A percentile compares a stretch with the other conserved stretches of the same genome.
These are phyloP conservation scores for Buxus sempervirens DNA, from an alignment of 164 flowering plant genomes.

Conservation along the genomic window DNA sequence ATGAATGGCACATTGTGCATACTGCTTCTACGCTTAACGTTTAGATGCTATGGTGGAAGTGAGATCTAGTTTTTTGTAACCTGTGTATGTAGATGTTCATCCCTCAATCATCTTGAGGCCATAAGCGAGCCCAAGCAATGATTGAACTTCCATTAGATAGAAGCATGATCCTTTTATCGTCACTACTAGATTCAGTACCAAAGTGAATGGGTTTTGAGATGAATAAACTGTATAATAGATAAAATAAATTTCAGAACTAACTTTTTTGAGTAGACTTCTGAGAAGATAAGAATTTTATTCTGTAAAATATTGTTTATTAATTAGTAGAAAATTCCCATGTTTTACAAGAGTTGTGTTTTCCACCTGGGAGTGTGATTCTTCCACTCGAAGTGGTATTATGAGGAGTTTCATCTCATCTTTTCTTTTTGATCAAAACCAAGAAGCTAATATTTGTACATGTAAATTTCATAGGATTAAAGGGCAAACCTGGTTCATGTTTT, in stretches of 20 bases:
- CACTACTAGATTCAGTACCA: background rate
- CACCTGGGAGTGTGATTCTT: background rate
- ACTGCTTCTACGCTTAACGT: background rate
- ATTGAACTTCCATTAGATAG: background rate
- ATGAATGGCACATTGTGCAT: background rate
- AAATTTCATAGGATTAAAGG: background rate
- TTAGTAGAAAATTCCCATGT: background rate
- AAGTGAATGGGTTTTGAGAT: background rate
- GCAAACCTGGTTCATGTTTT: no score
- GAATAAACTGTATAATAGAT: no score
- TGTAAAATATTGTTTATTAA: background rate
- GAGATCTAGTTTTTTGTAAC: background rate
- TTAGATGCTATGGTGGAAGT: background rate
- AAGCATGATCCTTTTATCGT: background rate
- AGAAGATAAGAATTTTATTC: no score
- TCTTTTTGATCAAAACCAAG: background rate
- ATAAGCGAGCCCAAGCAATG: background rate
- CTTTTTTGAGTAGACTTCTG: no score
- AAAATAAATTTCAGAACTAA: no score
- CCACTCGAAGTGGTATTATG: background rate
- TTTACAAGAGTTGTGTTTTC: background rate
- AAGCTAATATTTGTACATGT: background rate
- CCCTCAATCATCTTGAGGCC: background rate
- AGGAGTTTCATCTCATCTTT: background rate
- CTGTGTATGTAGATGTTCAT: background rate